Conservation (phyloP, 2,329 filamentous ascomycete genomes). For the Cytospora chrysosperma region DNA sequence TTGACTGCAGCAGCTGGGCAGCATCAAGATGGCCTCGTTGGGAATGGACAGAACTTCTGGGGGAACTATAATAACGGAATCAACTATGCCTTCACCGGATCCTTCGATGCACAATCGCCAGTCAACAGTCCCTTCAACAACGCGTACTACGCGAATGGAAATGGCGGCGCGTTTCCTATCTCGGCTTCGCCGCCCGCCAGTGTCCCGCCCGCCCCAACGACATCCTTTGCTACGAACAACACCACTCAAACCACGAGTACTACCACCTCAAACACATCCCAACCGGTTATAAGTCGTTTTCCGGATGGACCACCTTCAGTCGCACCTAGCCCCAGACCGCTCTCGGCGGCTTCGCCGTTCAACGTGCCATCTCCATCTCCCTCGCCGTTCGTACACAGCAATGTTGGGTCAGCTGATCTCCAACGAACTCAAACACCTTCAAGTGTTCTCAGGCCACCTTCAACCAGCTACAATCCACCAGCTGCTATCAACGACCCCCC, state of each 20-base stretch:
- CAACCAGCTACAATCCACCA: neutral
- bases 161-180: neutral
- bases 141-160: neutral
- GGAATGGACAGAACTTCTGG: neutral
- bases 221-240: neutral
- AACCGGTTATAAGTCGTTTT: neutral
- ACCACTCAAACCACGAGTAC: neutral
- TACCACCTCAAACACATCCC: neutral
- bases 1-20: neutral
- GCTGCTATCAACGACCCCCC: neutral
- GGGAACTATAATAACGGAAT: neutral
- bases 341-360: neutral
- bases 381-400: neutral
- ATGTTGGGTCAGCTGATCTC: neutral
- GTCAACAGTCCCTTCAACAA: neutral
- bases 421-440: neutral
- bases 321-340: neutral
- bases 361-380: neutral
- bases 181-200: neutral
- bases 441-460: neutral
- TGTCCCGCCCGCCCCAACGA: slow-evolving; percentile 1
- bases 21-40: neutral
- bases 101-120: neutral
- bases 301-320: neutral
- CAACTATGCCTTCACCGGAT: neutral